Evolutionary conservation across 306 rosid genomes (phyloP).

Genomic region (Calophaca sinica): DNA sequence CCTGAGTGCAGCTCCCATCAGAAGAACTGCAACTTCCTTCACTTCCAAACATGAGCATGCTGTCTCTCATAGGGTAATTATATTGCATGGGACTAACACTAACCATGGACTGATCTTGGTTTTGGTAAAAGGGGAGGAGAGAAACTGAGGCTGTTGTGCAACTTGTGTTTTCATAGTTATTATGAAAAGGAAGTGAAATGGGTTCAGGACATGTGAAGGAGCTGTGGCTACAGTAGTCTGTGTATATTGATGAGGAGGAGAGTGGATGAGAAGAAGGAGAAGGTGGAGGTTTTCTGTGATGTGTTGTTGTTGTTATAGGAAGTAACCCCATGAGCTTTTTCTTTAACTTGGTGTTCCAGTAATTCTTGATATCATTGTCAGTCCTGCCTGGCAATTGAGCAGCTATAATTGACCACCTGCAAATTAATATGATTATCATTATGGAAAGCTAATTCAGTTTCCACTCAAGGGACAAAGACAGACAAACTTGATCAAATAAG

Average conservation of each 20-base stretch:
- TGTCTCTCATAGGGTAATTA: slow-evolving; percentile 51
- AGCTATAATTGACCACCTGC: slow-evolving; percentile 98
- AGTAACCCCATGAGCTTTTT: slow-evolving; percentile 80
- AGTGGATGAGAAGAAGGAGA: slow-evolving; percentile 24
- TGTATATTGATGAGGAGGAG: slow-evolving; percentile 41
- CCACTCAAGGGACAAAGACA: neutral
- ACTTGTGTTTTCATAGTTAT: slow-evolving; percentile 42
- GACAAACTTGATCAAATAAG: neutral
- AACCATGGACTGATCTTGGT: slow-evolving; percentile 50
- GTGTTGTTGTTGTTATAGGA: slow-evolving; percentile 35
- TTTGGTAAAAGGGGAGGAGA: slow-evolving; percentile 49
- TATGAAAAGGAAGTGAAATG: slow-evolving; percentile 32
- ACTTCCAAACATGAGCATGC: slow-evolving; percentile 68
- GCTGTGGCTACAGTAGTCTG: slow-evolving; percentile 40
- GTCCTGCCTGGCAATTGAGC: slow-evolving; percentile 97
- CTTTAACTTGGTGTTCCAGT: slow-evolving; percentile 99
- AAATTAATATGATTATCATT: neutral
- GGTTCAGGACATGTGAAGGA: slow-evolving; percentile 52
- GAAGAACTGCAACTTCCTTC: slow-evolving; percentile 87
- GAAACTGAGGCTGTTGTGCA: slow-evolving; percentile 36
- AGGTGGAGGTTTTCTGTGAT: slow-evolving; percentile 55
- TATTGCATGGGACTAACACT: slow-evolving; percentile 49
- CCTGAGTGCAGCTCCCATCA: slow-evolving; percentile 65
- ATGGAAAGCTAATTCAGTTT: slow-evolving; percentile 24
- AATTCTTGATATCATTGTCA: slow-evolving; percentile 96